phyloP scores from a whole-genome alignment of 306 rosid genomes.

The Corylus americana region DNA sequence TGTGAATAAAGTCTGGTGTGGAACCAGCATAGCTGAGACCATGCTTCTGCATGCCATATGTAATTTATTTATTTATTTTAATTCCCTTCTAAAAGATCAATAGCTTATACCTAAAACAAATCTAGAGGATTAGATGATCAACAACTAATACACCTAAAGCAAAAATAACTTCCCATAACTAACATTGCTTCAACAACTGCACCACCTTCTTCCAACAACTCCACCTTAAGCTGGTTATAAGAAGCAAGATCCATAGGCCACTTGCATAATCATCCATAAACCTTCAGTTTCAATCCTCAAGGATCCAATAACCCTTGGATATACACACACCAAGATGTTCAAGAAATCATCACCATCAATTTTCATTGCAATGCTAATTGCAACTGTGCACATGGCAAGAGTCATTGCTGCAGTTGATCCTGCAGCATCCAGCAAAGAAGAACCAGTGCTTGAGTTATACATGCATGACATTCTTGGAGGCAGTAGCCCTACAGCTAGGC shows the following conservation, averaged over 20 bases:
- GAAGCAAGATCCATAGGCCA: background rate
- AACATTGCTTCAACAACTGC: constrained; percentile 29
- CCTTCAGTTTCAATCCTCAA: constrained; percentile 1
- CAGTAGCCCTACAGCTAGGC: constrained; percentile 52
- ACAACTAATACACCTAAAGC: constrained; percentile 10
- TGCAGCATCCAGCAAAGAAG: constrained; percentile 20
- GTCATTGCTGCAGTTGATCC: constrained; percentile 31
- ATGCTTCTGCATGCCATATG: background rate
- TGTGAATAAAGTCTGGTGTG: background rate
- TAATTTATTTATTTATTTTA: background rate
- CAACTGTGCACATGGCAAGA: constrained; percentile 17
- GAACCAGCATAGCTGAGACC: background rate
- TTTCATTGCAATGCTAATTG: constrained; percentile 22
- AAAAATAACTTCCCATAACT: background rate
- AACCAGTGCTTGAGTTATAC: constrained; percentile 45
- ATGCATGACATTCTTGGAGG: constrained; percentile 60
- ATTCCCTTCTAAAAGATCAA: background rate
- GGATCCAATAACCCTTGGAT: background rate
- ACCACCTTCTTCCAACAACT: constrained; percentile 32
- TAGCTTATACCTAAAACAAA: background rate
- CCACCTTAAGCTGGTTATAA: constrained; percentile 22
- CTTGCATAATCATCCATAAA: constrained; percentile 1
- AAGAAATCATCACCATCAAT: background rate
- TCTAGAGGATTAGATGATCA: background rate
- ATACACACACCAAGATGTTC: constrained; percentile 26